These are phyloP conservation scores for Yamadazyma nakazawae DNA, from an alignment of 805 yeast genomes.

Conservation along the genomic window DNA sequence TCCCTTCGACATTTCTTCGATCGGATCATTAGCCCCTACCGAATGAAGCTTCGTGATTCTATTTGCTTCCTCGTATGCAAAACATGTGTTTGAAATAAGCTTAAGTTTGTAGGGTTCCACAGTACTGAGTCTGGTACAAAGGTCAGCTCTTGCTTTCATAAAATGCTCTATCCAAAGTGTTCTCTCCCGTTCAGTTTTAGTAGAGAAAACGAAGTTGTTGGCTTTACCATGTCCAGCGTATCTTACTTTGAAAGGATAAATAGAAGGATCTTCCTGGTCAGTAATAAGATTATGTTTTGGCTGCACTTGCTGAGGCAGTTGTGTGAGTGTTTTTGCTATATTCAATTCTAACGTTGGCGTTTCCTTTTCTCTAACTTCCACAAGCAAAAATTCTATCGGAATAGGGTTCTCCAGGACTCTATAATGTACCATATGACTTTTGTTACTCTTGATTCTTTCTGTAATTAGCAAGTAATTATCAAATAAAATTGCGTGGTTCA, in stretches of 20 bases:
- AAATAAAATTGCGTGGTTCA: slow-evolving; percentile 53
- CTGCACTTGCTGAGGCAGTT: slow-evolving; percentile 12
- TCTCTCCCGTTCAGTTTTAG: slow-evolving; percentile 48
- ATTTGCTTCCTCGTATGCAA: slow-evolving; percentile 59
- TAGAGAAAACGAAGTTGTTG: slow-evolving; percentile 49
- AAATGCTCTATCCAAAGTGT: slow-evolving; percentile 50
- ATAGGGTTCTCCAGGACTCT: slow-evolving; percentile 56
- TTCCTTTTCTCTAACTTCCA: slow-evolving; percentile 44
- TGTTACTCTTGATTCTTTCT: slow-evolving; percentile 47
- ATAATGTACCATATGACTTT: slow-evolving; percentile 23
- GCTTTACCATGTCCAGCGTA: slow-evolving; percentile 54
- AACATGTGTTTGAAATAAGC: slow-evolving; percentile 54
- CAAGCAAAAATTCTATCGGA: slow-evolving; percentile 54
- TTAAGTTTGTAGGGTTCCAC: slow-evolving; percentile 54
- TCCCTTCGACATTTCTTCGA: slow-evolving; percentile 32
- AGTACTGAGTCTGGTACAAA: slow-evolving; percentile 26
- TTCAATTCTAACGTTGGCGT: slow-evolving; percentile 17
- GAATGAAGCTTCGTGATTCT: slow-evolving; percentile 51
- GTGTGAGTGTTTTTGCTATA: slow-evolving; percentile 17
- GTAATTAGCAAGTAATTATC: slow-evolving; percentile 72
- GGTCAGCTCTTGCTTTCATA: slow-evolving; percentile 19
- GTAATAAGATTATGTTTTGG: slow-evolving; percentile 6
- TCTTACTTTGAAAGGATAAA: slow-evolving; percentile 50
- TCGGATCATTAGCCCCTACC: slow-evolving; percentile 50
- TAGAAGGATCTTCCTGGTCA: slow-evolving; percentile 28